Evolutionary conservation across 805 yeast genomes (phyloP), one percentile per base, ranked within the genome.

Genomic region (Yueomyces sinensis): DNA sequence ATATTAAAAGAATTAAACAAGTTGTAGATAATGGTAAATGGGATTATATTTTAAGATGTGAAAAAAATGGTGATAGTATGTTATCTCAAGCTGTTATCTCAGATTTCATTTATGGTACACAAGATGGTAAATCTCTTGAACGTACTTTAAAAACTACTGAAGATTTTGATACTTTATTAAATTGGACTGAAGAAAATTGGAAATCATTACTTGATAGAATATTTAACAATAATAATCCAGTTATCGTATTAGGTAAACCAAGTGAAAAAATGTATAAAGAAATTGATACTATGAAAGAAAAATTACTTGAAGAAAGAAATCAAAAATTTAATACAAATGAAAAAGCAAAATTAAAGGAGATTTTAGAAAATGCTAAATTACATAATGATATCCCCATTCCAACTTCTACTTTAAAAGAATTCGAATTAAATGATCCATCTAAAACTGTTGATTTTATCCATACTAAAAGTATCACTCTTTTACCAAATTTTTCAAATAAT

Each of bases 371-470:
- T 0, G 96, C 96, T 0, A 76, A 74, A 45, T 62, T 52, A 2
- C 65, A 63, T 32, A 89, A 89, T 54, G 81, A 83, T 50, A 59
- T 48, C n/a, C 79, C 81, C 17, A 80, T 91, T 41, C 96, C 97
- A 1, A 67, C 70, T 9, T 66, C 66, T 1, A 58, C 86, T 5
- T 53, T 89, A 15, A 60, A 68, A 3, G 50, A 65, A 18, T 86
- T 84, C 56, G 70, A 71, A 3, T 68, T 70, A 17, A 87, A 94
- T 4, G 82, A 84, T 49, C 86, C 91, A 0, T 62, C 78, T 1
- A 70, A 68, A 31, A 83, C 55, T 38, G 58, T 91, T 32, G 58
- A 68, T 5, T 84, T 91, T 47, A 82, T 84, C 41, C 46, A 70
- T 19, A 77, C 95, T 0, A 58, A 63, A 9, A 70, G 91, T 1